Conservation (phyloP, 2,329 filamentous ascomycete species). For the Sporothrix curviconia region DNA sequence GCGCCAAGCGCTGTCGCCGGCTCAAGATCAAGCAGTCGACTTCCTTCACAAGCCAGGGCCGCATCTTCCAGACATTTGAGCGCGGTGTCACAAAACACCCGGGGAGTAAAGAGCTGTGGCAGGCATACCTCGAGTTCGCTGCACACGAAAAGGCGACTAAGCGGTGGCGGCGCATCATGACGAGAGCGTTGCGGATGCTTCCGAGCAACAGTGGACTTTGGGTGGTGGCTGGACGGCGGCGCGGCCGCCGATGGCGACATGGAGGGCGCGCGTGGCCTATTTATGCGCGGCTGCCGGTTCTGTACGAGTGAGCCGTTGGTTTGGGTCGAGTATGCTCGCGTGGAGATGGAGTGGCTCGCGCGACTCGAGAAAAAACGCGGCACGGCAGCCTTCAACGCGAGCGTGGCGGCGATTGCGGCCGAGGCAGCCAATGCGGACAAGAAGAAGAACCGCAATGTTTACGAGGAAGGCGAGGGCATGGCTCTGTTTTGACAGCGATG, state of each 20-base stretch:
- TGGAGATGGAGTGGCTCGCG: conserved; percentile 87
- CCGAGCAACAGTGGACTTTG: conserved; percentile 78
- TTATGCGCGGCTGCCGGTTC: conserved; percentile 83
- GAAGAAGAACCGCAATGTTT: conserved; percentile 34
- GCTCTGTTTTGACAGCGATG: conserved; percentile 39
- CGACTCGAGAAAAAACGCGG: conserved; percentile 68
- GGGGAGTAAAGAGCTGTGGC: conserved; percentile 75
- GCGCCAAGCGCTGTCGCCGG: conserved; percentile 74
- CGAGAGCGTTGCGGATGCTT: conserved; percentile 72
- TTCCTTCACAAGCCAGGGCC: conserved; percentile 66
- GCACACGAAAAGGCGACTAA: conserved; percentile 60
- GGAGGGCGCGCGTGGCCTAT: conserved; percentile 74
- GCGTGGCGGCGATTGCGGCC: conserved; percentile 7
- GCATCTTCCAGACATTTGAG: conserved; percentile 84
- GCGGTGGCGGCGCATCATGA: conserved; percentile 58
- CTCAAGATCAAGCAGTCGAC: conserved; percentile 66
- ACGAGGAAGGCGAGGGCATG: conserved; percentile 39
- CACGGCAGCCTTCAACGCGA: conserved; percentile 28
- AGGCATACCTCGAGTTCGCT: conserved; percentile 80
- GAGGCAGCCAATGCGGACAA: conserved; percentile 39
- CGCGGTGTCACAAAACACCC: conserved; percentile 79
- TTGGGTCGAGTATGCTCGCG: conserved; percentile 84
- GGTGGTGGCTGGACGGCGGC: conserved; percentile 75
- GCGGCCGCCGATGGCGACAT: conserved; percentile 74
- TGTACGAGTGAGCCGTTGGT: conserved; percentile 67